Evolutionary conservation across 257 asterid genomes (phyloP).

Genomic region (Lantana camara): DNA sequence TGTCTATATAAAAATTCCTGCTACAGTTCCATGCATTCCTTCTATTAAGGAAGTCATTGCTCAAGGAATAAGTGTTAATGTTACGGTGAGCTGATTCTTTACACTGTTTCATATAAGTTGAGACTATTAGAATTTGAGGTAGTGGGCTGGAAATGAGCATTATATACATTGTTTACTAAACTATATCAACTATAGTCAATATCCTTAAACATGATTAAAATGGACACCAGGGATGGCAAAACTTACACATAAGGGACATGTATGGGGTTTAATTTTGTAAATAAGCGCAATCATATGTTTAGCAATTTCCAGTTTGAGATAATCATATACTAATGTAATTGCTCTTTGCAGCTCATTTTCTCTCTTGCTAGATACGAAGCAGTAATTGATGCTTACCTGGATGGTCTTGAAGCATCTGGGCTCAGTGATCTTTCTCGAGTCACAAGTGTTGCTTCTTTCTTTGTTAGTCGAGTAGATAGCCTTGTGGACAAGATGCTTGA

Average conservation of each 20-base stretch:
- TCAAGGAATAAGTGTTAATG: constrained; percentile 90
- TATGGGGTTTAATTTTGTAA: background rate
- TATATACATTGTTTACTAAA: background rate
- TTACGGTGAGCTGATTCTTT: constrained; percentile 65
- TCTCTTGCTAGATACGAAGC: constrained; percentile 96
- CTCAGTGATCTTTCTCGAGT: constrained; percentile 89
- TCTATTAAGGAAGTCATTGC: constrained; percentile 99
- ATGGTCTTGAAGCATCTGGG: constrained; percentile 98
- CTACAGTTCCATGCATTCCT: constrained; percentile 95
- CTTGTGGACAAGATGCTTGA: constrained; percentile 98
- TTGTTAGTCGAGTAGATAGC: constrained; percentile 94
- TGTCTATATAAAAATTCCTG: constrained; percentile 97
- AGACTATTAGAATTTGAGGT: constrained; percentile 14
- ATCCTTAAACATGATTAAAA: no score
- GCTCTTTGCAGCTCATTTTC: constrained; percentile 80
- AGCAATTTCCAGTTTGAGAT: no score
- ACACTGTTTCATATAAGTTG: constrained; percentile 11
- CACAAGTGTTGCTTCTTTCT: constrained; percentile 97
- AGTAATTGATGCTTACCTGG: constrained; percentile 97
- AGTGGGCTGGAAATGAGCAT: constrained; percentile 1
- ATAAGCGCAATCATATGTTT: background rate
- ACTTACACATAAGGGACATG: background rate
- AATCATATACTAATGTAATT: no score
- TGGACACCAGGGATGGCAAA: background rate
- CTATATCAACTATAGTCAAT: background rate